Evolutionary conservation across 176 grass and related monocot species (phyloP), one percentile per base, ranked within the genome.

Genomic region (Coix lacrymajobi): DNA sequence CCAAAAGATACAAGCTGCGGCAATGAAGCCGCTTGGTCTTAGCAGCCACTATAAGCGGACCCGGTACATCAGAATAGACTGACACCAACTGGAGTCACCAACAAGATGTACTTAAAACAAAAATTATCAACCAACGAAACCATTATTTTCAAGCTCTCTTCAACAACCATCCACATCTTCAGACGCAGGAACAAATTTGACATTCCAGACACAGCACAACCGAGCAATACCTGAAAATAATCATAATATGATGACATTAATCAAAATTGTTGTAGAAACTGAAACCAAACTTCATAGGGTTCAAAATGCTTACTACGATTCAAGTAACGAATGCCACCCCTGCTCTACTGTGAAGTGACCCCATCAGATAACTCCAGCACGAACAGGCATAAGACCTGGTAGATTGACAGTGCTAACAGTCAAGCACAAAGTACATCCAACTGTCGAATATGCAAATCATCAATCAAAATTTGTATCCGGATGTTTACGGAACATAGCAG

Each of bases 321-420:
- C 75, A 87, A 87, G 80, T 54, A 87, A 90, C 61, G 20, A 90
- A 90, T 83, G 80, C 40, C 80, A 79, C 75, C 75, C 88, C 79
- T 86, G 79, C 74, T 79, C 84, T 75, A 68, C 74, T 75, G 62
- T 79, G 60, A 83, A 83, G 84, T 62, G 73, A 83, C 48, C 73
- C 65, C 67, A 73, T 64, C 67, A 73, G 84, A 26, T 48, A 81
- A 85, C 82, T 80, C 31, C 79, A 90, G 84, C 68, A 33, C 10
- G 28, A 87, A 79, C 88, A 90, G 84, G 80, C 62, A 73, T 79
- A 87, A 54, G 70, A 90, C 84, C 88, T 87, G 69, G 62, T 46
- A 76, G 32, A 66, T 69, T 25, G 4, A 87, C 10, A 75, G 25
- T 9, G 33, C 52, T 58, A 58, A 58, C 15, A 79, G 38, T 67